phyloP scores from a whole-genome alignment of 208 protist genomes.

The Leishmania major region DNA sequence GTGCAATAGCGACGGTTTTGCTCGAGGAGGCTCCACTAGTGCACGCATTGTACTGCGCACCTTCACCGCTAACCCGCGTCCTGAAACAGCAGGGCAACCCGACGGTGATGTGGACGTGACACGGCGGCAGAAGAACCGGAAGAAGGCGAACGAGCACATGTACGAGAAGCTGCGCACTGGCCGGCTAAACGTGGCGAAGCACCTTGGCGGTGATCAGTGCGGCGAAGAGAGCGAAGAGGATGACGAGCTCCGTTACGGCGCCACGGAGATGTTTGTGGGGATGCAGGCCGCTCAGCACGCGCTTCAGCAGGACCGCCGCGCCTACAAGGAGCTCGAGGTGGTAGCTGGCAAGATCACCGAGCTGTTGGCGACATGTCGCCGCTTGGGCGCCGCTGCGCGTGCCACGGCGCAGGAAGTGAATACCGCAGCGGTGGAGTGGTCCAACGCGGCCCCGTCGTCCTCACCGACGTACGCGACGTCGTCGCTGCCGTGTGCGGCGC shows the following conservation, averaged over 20 bases:
- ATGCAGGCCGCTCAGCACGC: slow-evolving; percentile 64
- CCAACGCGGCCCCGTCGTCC: background rate
- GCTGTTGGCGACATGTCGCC: slow-evolving; percentile 55
- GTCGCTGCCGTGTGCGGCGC: slow-evolving; percentile 18
- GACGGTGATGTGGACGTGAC: slow-evolving; percentile 36
- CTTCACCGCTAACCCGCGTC: slow-evolving; percentile 78
- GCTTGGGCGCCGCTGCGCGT: slow-evolving; percentile 24
- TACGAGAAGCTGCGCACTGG: slow-evolving; percentile 82
- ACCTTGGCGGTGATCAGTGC: slow-evolving; percentile 2
- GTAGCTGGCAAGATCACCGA: slow-evolving; percentile 72
- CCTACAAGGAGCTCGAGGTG: slow-evolving; percentile 61
- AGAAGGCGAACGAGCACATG: slow-evolving; percentile 59
- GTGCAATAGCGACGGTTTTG: background rate
- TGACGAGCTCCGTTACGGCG: slow-evolving; percentile 42
- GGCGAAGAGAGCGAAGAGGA: slow-evolving; percentile 34
- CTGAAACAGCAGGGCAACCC: slow-evolving; percentile 52
- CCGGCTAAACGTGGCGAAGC: slow-evolving; percentile 34
- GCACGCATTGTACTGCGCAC: slow-evolving; percentile 52
- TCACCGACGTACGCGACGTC: slow-evolving; percentile 4
- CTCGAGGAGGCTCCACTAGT: background rate
- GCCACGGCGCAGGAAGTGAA: background rate
- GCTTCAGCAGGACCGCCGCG: slow-evolving; percentile 49
- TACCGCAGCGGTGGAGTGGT: background rate
- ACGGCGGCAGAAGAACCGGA: slow-evolving; percentile 54
- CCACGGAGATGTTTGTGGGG: slow-evolving; percentile 72